Base-by-base conservation (phyloP, 2,329 filamentous ascomycete species). In the Fusarium nanum region DNA sequence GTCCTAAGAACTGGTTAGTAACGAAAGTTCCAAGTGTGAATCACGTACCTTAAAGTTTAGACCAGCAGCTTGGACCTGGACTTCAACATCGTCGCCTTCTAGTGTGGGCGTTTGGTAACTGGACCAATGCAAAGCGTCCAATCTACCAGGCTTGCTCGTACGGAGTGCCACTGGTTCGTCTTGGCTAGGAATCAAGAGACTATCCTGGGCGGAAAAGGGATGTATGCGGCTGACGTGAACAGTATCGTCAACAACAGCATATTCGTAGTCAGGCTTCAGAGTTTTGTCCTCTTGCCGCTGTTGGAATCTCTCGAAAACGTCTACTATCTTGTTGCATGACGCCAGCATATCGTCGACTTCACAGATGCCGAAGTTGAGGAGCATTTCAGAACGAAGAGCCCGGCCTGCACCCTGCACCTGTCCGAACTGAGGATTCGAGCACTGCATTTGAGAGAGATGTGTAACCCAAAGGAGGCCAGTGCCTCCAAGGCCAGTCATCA, bases 181-280 rank as follows among this genome's bases (percentile, higher is more conserved):
- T 20, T 58, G 13, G 11, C 9, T 34, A 3, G 37, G 28, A 7
- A 34, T n/a, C 7, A 44, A 6, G 9, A 58, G 37, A 42, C 27
- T 54, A 3, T 30, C 37, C n/a, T 58, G 47, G 10, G 47, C 47
- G 0, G 56, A 59, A 9, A 59, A 45, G 12, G 56, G 40, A 18
- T 55, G 25, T 7, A 59, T 55, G 2, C 56, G 40, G 2, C 56
- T 28, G 11, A 59, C 56, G 6, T 59, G 11, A 16, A 55, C 48
- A 1, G 22, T 59, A 8, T 55, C 28, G 4, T 45, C 23, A 1
- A 45, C 6, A 5, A 59, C 27, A 9, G 48, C 23, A 28, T 59
- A 59, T 14, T 59, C 56, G 30, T 55, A 59, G 16, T 59, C 56
- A 18, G 48, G 28, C 3, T 55, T 59, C 20, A 59, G 23, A n/a